Evolutionary conservation across 139 green algal species (phyloP), one percentile per base, ranked within the genome.

Genomic region (Closterium sp.): DNA sequence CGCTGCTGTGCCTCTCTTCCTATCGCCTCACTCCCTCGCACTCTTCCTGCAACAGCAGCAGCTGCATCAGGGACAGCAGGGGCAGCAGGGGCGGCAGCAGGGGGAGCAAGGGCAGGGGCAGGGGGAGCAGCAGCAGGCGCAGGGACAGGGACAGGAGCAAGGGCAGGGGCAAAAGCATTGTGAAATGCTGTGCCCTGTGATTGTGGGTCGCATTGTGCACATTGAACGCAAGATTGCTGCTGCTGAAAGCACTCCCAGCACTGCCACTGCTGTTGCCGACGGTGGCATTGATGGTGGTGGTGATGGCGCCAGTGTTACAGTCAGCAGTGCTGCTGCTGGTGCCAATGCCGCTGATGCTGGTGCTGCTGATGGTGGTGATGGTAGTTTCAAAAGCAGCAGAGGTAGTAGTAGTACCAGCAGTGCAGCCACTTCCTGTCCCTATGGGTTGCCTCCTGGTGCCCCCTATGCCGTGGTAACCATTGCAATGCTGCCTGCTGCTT

Each of bases 171-270:
- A 62, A 62, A n/a, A 6, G 30, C 29, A n/a, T n/a, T 42, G 27
- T 42, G 27, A n/a, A 13, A n/a, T n/a, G 86, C 86, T 62, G 31
- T 50, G 29, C 86, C 27, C 31, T 28, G 31, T 70, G n/a, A 90
- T 93, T 22, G 90, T 93, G 13, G 90, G 90, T 31, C 90, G 87
- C 24, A 93, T 93, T 34, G 90, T 93, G 30, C 90, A 93, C 31
- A 93, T 93, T 30, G 90, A 93, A 29, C 70, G 34, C 24, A 31
- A 62, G 27, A 73, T 92, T 30, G 62, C 90, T 73, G 24, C 24
- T 31, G 70, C 79, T 29, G 70, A 89, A 27, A 13, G 28, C 90
- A 89, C 45, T 9, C 9, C 19, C 11, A 28, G 11, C 11, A 42
- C 24, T 30, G 89, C 24, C 11, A 5, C 22, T n/a, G 34, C 31